phyloP scores from a whole-genome alignment of 352 stramenopile genomes.

The Bremia lactucae region DNA sequence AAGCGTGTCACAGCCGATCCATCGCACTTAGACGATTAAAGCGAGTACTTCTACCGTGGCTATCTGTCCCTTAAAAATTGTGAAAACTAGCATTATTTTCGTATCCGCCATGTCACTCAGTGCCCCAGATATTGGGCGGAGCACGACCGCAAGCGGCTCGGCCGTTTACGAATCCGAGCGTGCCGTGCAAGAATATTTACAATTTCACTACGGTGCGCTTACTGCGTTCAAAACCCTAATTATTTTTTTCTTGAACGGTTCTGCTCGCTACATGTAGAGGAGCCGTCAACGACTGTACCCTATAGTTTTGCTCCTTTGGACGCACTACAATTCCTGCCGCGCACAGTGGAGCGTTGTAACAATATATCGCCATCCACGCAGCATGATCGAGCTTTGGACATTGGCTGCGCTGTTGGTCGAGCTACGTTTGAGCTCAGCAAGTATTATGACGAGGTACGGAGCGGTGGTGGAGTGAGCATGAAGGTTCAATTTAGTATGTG shows the following conservation, averaged over 20 bases:
- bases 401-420: slow-evolving; percentile 91
- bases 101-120: slow-evolving; percentile 6
- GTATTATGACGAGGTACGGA: slow-evolving; percentile 79
- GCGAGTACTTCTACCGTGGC: neutral
- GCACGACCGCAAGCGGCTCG: slow-evolving; percentile 81
- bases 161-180: slow-evolving; percentile 82
- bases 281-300: slow-evolving; percentile 50
- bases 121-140: slow-evolving; percentile 30
- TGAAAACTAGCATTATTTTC: no score
- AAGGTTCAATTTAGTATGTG: neutral
- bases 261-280: slow-evolving; percentile 20
- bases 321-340: slow-evolving; percentile 80
- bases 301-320: slow-evolving; percentile 67
- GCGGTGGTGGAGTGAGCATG: neutral
- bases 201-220: slow-evolving; percentile 88
- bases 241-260: neutral
- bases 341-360: slow-evolving; percentile 65
- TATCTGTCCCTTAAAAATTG: neutral
- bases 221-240: neutral
- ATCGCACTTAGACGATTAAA: slow-evolving; percentile 12
- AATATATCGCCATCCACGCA: slow-evolving; percentile 36
- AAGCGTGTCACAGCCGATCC: neutral
- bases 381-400: slow-evolving; percentile 83
- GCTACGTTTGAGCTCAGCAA: slow-evolving; percentile 90
- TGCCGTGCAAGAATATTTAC: slow-evolving; percentile 84